Percentiles rank a stretch among this genome's conserved stretches.
These are phyloP conservation scores for Penicillium taxi DNA, from an alignment of 495 filamentous ascomycete species.

Conservation along the genomic window DNA sequence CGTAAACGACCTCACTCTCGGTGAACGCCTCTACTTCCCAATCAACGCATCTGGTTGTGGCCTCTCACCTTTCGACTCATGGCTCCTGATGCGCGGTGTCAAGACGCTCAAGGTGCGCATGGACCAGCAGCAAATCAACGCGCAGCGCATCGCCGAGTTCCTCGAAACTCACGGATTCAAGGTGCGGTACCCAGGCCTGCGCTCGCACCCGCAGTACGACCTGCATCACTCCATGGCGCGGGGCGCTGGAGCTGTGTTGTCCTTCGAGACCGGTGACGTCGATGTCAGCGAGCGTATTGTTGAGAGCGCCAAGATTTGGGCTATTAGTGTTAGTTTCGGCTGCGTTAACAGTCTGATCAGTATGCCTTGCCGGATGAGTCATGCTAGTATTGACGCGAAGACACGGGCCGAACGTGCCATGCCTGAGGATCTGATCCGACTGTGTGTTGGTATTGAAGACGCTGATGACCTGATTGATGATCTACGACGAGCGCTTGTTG, in stretches of 20 bases:
- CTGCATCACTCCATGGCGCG: conserved; percentile 92
- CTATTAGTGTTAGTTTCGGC: conserved; percentile 92
- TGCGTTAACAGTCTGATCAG: conserved; percentile 98
- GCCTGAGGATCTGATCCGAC: conserved; percentile 90
- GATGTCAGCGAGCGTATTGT: conserved; percentile 83
- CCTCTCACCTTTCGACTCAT: conserved; percentile 88
- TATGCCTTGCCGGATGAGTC: conserved; percentile 99
- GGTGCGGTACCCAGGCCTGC: conserved; percentile 88
- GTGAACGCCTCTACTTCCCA: conserved; percentile 87
- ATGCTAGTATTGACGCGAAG: conserved; percentile 95
- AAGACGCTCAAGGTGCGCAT: conserved; percentile 96
- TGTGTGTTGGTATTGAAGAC: conserved; percentile 97
- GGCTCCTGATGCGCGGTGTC: conserved; percentile 86
- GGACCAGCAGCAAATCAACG: conserved; percentile 94
- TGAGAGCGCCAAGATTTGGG: conserved; percentile 83
- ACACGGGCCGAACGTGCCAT: conserved; percentile 80
- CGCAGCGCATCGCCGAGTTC: conserved; percentile 83
- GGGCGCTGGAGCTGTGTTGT: conserved; percentile 86
- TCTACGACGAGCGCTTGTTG: conserved; percentile 76
- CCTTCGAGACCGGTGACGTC: conserved; percentile 88
- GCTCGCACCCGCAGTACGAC: conserved; percentile 92
- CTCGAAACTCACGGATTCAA: conserved; percentile 86
- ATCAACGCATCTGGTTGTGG: conserved; percentile 95
- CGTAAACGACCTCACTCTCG: conserved; percentile 69
- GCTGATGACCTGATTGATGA: conserved; percentile 89